Conservation (phyloP, 805 yeast genomes). For the Lachancea sp. region DNA sequence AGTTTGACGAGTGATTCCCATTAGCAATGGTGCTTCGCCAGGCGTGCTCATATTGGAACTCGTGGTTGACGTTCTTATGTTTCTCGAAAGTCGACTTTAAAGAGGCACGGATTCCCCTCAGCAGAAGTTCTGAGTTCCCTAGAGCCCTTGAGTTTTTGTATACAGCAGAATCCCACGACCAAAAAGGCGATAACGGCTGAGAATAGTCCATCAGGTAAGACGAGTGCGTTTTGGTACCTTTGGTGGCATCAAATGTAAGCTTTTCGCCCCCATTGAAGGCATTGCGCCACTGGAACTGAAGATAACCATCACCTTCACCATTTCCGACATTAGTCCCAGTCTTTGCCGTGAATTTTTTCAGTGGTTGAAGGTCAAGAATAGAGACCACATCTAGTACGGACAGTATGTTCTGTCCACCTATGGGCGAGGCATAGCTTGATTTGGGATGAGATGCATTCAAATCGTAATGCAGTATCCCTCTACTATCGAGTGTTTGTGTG, state of each 20-base stretch:
- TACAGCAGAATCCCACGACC: conserved; percentile 48
- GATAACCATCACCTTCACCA: conserved; percentile 93
- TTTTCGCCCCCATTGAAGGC: conserved; percentile 66
- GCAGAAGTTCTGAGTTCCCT: conserved; percentile 48
- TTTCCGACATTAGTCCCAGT: conserved; percentile 96
- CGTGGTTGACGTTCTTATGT: conserved; percentile 38
- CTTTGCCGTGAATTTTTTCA: conserved; percentile 68
- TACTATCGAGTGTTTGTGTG: conserved; percentile 18
- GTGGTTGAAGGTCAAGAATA: conserved; percentile 39
- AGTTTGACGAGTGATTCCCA: conserved; percentile 46
- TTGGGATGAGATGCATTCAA: conserved; percentile 5
- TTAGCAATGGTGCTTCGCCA: conserved; percentile 38
- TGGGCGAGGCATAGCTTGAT: conserved; percentile 11
- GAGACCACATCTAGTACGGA: conserved; percentile 28
- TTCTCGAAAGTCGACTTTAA: conserved; percentile 21
- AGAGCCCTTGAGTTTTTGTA: conserved; percentile 47
- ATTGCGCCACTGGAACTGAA: conserved; percentile 61
- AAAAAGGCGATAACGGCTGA: conserved; percentile 44
- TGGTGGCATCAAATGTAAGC: conserved; percentile 47
- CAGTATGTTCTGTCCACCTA: conserved; percentile 2
- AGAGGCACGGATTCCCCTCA: conserved; percentile 35
- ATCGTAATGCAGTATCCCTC: conserved; percentile 14
- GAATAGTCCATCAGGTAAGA: conserved; percentile 48
- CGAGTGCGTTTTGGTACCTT: conserved; percentile 55
- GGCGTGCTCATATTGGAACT: conserved; percentile 40